Conservation (phyloP, 2,329 filamentous ascomycete species). For the Pseudocercospora vitis region DNA sequence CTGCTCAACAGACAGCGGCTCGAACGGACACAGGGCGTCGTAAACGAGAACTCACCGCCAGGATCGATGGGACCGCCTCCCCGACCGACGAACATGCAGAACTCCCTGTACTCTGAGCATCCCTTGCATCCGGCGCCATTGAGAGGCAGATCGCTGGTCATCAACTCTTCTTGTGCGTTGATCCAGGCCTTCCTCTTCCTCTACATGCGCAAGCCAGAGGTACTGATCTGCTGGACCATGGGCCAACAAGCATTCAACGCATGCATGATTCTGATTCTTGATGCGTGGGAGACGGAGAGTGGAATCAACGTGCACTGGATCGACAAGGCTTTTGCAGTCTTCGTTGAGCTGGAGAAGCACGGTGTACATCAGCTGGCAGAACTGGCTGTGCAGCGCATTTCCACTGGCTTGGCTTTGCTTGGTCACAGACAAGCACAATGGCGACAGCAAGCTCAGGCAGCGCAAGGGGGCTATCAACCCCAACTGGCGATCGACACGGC, state of each 20-base stretch:
- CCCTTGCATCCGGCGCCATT: conserved; percentile 32
- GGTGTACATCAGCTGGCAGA: conserved; percentile 48
- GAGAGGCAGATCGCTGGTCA: conserved; percentile 44
- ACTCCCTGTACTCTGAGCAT: conserved; percentile 24
- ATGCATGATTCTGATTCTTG: conserved; percentile 51
- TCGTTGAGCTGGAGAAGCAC: conserved; percentile 44
- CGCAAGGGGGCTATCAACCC: conserved; percentile 21
- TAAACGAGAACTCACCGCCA: conserved; percentile 24
- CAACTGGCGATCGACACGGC: conserved; percentile 27
- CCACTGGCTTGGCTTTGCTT: conserved; percentile 34
- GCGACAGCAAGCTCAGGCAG: conserved; percentile 19
- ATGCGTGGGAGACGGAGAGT: conserved; percentile 46
- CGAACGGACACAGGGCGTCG: conserved; percentile 33
- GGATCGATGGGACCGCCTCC: conserved; percentile 21
- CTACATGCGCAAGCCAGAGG: conserved; percentile 44
- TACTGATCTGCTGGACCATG: conserved; percentile 51
- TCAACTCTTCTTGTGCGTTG: conserved; percentile 45
- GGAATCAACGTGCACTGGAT: conserved; percentile 42
- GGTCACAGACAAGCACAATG: conserved; percentile 22
- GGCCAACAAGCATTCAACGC: conserved; percentile 54
- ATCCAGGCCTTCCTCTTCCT: conserved; percentile 51
- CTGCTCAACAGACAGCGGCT: conserved; percentile 51
- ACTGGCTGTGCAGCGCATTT: conserved; percentile 46
- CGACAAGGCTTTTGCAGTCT: conserved; percentile 45
- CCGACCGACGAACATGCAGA: conserved; percentile 19